phyloP scores from a whole-genome alignment of 495 filamentous ascomycete species.

The Cladorrhinum samala region DNA sequence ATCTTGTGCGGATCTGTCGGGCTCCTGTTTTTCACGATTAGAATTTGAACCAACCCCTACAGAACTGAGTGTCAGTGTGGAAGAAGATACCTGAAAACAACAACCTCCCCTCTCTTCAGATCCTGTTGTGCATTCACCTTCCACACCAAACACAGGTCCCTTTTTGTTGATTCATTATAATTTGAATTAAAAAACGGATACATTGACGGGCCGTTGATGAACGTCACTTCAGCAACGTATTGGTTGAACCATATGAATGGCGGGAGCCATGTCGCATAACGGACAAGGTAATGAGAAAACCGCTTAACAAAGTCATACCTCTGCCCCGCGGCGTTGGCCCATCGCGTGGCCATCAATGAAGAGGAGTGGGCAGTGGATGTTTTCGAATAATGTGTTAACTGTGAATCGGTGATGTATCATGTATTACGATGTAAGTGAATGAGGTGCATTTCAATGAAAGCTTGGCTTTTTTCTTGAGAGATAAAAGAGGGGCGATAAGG shows the following conservation, averaged over 20 bases:
- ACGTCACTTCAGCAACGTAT: slow-evolving; percentile 55
- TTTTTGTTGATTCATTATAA: slow-evolving; percentile 48
- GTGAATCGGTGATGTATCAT: neutral
- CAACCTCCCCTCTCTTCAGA: slow-evolving; percentile 48
- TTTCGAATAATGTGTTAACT: neutral
- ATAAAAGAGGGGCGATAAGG: slow-evolving; percentile 1
- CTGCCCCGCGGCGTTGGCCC: slow-evolving; percentile 21
- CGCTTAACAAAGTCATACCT: slow-evolving; percentile 26
- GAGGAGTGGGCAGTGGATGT: neutral
- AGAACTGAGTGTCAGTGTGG: neutral
- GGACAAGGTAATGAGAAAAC: slow-evolving; percentile 42
- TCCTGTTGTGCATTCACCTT: slow-evolving; percentile 42
- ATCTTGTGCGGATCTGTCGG: slow-evolving; percentile 54
- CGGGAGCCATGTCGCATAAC: slow-evolving; percentile 55
- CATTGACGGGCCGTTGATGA: slow-evolving; percentile 67
- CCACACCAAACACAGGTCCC: slow-evolving; percentile 48
- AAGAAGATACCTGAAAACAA: slow-evolving; percentile 42
- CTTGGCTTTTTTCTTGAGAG: neutral
- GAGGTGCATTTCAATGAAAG: too few relatives aligned
- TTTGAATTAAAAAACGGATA: slow-evolving; percentile 68
- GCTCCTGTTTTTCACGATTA: slow-evolving; percentile 39
- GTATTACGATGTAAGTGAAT: too few relatives aligned
- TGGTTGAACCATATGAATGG: slow-evolving; percentile 59
- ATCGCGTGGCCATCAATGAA: slow-evolving; percentile 15
- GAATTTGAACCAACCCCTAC: neutral